These are phyloP conservation scores for Gossypium rotundifolium DNA, from an alignment of 345 rosid species.

Conservation along the genomic window DNA sequence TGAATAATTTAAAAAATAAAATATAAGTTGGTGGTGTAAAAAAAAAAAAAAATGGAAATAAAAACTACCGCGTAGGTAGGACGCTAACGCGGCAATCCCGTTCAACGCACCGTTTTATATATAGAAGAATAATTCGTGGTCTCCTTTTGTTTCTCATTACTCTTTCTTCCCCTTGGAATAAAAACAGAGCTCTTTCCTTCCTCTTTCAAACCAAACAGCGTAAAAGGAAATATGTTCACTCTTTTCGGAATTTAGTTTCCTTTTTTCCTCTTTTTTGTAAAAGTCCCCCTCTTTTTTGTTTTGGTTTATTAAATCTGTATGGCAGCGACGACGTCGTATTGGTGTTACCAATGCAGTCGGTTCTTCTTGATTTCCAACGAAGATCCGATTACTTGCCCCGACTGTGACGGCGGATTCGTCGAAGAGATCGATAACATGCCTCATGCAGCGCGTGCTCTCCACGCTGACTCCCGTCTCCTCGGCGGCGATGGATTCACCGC, in stretches of 20 bases:
- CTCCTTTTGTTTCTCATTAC: not conserved
- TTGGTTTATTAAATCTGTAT: slow-evolving; percentile 16
- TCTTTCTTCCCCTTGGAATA: too few relatives aligned
- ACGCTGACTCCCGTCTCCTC: slow-evolving; percentile 21
- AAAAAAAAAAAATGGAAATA: too few relatives aligned
- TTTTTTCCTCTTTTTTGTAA: not conserved
- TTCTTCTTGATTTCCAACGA: slow-evolving; percentile 47
- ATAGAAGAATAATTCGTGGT: not conserved
- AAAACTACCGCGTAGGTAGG: not conserved
- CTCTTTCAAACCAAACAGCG: slow-evolving; percentile 9
- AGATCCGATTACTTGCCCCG: slow-evolving; percentile 53
- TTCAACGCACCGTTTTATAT: not conserved
- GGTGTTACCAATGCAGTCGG: slow-evolving; percentile 85
- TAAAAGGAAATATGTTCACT: not conserved
- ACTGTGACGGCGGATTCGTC: slow-evolving; percentile 72
- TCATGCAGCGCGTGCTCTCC: slow-evolving; percentile 19
- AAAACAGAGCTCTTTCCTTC: not conserved
- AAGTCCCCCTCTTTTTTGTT: not conserved
- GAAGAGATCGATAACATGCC: slow-evolving; percentile 52
- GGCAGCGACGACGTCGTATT: slow-evolving; percentile 56
- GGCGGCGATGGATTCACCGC: slow-evolving; percentile 22
- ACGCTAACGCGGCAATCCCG: slow-evolving; percentile 31
- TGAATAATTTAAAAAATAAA: too few relatives aligned
- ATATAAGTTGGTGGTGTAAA: too few relatives aligned
- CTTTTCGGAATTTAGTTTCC: not conserved